These are phyloP conservation scores for Usnea hakonensis DNA, from an alignment of 495 filamentous ascomycete genomes.

Conservation along the genomic window DNA sequence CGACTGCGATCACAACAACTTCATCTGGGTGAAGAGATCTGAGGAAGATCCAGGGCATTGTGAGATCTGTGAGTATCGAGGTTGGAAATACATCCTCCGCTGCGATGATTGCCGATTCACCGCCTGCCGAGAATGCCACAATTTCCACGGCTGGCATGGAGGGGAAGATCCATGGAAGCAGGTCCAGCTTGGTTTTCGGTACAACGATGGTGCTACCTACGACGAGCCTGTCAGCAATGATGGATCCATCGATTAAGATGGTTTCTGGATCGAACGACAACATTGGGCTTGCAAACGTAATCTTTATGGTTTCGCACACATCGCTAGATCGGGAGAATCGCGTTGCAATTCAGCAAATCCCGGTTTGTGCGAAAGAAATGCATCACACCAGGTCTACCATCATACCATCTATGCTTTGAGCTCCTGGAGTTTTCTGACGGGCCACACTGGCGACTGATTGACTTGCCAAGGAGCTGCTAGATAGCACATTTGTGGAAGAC, in stretches of 20 bases:
- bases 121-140: not conserved
- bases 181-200: not conserved
- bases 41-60: not conserved
- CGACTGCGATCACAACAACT: constrained; percentile 3
- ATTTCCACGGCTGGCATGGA: not conserved
- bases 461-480: not conserved
- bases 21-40: not conserved
- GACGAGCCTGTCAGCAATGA: not conserved
- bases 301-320: not conserved
- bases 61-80: not conserved
- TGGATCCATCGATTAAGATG: not conserved
- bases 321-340: no score
- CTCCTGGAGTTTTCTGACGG: not conserved
- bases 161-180: not conserved
- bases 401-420: not conserved
- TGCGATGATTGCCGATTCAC: not conserved
- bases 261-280: not conserved
- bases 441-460: not conserved
- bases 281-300: not conserved
- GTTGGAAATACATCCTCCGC: not conserved
- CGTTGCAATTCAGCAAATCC: not conserved
- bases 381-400: not conserved
- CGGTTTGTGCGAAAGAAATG: not conserved
- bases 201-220: not conserved
- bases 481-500: not conserved